A percentile compares a stretch with the other conserved stretches of the same genome.
These are phyloP conservation scores for Eimeria falciformis DNA, from an alignment of 169 alveolate genomes.

Conservation along the genomic window DNA sequence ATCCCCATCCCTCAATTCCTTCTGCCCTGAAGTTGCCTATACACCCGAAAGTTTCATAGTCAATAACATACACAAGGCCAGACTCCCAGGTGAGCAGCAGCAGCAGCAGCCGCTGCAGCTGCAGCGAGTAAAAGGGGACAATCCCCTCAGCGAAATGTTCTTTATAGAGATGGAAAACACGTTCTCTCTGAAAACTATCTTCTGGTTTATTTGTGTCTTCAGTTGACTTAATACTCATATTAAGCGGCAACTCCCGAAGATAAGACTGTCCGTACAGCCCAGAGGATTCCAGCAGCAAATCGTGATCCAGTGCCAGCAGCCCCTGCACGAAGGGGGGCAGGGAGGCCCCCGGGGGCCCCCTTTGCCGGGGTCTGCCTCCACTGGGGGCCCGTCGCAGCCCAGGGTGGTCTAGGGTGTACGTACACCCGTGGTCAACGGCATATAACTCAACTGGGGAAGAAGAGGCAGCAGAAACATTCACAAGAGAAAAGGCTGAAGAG, in stretches of 20 bases:
- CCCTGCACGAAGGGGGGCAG: constrained; percentile 17
- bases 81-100: neutral
- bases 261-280: neutral
- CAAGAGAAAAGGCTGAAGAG: neutral
- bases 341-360: constrained; percentile 4
- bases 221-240: neutral
- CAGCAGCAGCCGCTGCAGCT: neutral
- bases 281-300: neutral
- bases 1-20: neutral
- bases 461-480: neutral
- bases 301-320: neutral
- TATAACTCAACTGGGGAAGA: neutral
- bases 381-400: neutral
- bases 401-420: neutral
- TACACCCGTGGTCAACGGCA: neutral
- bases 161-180: neutral
- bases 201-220: neutral
- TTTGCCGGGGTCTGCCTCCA: neutral
- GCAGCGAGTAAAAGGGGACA: neutral
- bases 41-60: neutral
- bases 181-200: neutral
- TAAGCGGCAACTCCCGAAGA: neutral
- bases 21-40: neutral
- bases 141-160: neutral
- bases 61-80: neutral